Base-by-base conservation (phyloP, 768 basidiomycete species). In the Calocybe indica region DNA sequence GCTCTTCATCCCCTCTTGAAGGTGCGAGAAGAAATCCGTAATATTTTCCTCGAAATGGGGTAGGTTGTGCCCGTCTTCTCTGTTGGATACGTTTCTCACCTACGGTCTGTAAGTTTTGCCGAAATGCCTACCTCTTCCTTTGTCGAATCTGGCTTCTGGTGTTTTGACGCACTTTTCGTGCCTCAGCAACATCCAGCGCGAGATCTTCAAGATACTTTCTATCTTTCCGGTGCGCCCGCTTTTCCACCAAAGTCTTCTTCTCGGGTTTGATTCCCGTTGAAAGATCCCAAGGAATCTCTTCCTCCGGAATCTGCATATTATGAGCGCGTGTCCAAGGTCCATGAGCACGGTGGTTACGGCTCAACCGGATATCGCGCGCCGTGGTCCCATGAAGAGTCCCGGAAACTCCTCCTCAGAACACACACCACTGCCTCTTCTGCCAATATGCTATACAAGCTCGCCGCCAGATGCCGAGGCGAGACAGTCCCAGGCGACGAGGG, bases 31-130 rank as follows among this genome's bases (percentile, higher is more conserved):
- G 96, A 99, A 65, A 91, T 99, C 61, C 79, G 94, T 45, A 88
- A 88, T 63, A 97, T 98, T 60, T 99, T 99, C 77, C 77, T 99
- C 56, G 96, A 99, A 65, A 98, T 98, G 94, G 96, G 96, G 95
- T 97, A 52, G 45, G 80, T 65, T 5, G 14, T 43, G 2, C 39
- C 22, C 45, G 10, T 44, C 5, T 30, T 31, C 28, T 13, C 51
- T 14, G 37, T 30, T 43, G 31, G 11, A 15, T 30, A 5, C 3
- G 30, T 11, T 37, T 30, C 1, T 39, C 46, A 29, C 40, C 51
- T 6, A 31, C 13, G n/a, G 22, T 42, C 30, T 37, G 31, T 43
- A 45, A 98, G 95, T 7, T 99, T 98, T 69, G 85, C 92, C 41
- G 96, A 99, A 68, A 99, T 99, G 96, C 92, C 94, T 10, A 98